Conservation (phyloP, 139 green algal genomes). For the Chlamydomonas sp. region DNA sequence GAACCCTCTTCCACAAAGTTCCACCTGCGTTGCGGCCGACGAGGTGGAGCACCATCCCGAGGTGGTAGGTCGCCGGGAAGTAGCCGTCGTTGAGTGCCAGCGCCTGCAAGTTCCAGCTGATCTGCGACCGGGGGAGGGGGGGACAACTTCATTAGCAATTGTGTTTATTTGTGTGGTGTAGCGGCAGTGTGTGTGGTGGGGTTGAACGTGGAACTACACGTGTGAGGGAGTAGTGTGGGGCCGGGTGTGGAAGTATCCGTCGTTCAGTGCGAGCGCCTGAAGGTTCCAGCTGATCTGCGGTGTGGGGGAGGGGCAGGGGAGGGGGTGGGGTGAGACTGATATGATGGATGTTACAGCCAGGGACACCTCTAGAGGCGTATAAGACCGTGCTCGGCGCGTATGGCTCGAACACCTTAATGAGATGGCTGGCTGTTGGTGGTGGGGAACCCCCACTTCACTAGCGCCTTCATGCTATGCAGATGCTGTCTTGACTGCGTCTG, state of each 20-base stretch:
- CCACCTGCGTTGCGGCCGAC: constrained; percentile 18
- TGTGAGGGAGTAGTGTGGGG: neutral
- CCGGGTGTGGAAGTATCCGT: neutral
- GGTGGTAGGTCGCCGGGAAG: constrained; percentile 36
- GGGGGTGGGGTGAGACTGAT: too few relatives aligned
- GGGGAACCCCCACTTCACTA: too few relatives aligned
- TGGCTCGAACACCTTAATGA: too few relatives aligned
- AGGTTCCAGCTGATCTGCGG: constrained; percentile 1
- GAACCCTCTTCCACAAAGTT: too few relatives aligned
- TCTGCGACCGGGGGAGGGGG: neutral
- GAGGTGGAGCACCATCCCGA: constrained; percentile 32
- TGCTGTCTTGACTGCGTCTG: too few relatives aligned
- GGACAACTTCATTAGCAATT: neutral
- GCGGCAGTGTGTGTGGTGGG: too few relatives aligned
- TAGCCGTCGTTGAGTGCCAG: constrained; percentile 29
- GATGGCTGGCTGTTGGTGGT: too few relatives aligned
- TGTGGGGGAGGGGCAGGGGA: neutral
- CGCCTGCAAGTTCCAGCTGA: constrained; percentile 18
- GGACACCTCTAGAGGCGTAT: too few relatives aligned
- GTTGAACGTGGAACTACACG: neutral
- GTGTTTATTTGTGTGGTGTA: too few relatives aligned
- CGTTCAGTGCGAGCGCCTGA: neutral
- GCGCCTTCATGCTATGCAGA: too few relatives aligned
- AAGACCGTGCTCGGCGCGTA: too few relatives aligned
- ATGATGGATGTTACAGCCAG: too few relatives aligned